These are phyloP conservation scores for Fusarium bulbicola DNA, from an alignment of 2,329 filamentous ascomycete genomes.

Conservation along the genomic window DNA sequence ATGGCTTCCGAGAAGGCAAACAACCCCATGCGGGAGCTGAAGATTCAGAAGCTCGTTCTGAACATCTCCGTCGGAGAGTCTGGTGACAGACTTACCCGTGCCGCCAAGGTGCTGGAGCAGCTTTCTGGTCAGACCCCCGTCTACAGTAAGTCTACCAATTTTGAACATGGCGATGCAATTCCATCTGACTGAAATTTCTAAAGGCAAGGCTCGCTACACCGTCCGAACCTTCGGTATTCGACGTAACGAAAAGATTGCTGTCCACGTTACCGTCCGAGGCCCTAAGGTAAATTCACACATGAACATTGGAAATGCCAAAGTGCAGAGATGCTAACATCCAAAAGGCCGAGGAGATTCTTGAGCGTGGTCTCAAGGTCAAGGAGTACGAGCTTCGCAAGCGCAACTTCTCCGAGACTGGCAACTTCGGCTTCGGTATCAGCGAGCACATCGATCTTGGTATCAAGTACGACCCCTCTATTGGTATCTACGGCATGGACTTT, in stretches of 20 bases:
- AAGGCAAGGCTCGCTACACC: slow-evolving; percentile 98
- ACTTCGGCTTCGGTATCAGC: slow-evolving; percentile 99
- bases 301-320: not conserved
- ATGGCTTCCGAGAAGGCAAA: slow-evolving; percentile 80
- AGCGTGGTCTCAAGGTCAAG: slow-evolving; percentile 99
- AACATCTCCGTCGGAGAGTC: slow-evolving; percentile 99
- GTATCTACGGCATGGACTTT: slow-evolving; percentile 99
- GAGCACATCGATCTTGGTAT: slow-evolving; percentile 99
- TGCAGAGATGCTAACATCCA: slow-evolving; percentile 36
- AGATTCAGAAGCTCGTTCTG: slow-evolving; percentile 99
- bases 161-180: slow-evolving; percentile 19
- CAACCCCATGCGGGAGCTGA: slow-evolving; percentile 99
- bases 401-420: slow-evolving; percentile 99
- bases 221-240: slow-evolving; percentile 99
- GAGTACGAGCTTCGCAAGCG: slow-evolving; percentile 99
- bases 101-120: slow-evolving; percentile 99
- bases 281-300: slow-evolving; percentile 66
- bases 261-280: slow-evolving; percentile 99
- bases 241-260: slow-evolving; percentile 99
- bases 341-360: slow-evolving; percentile 97
- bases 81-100: slow-evolving; percentile 99
- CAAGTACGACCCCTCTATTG: slow-evolving; percentile 99
- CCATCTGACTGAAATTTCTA: slow-evolving; percentile 48
- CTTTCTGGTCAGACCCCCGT: slow-evolving; percentile 99
- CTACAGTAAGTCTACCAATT: slow-evolving; percentile 77